Base-by-base conservation (phyloP, 1,284 basidiomycete genomes). In the Phlebopus sp. region DNA sequence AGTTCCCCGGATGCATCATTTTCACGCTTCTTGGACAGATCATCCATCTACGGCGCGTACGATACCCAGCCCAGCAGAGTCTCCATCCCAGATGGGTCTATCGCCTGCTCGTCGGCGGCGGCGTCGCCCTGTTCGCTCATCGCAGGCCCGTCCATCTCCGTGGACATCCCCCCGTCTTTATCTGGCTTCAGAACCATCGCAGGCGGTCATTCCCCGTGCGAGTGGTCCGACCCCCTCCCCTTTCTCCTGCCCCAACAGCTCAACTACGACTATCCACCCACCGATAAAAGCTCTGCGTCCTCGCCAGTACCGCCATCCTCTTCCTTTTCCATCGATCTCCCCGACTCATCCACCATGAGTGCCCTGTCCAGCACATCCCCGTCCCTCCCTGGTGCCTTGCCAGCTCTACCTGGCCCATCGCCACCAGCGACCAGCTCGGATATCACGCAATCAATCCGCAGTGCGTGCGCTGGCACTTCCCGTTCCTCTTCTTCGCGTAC, bases 361-460 rank as follows among this genome's bases (percentile, higher is more conserved):
- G 25, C 42, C 2, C 46, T 36, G 19, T 44, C 36, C 10, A 37
- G n/a, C 35, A 29, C 19, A 21, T 46, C 36, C 3, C 48, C 40
- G 1, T 43, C 42, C 23, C 21, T 32, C 37, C 38, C 42, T 7
- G 37, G 34, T 30, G 25, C 37, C 17, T 34, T 42, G 29, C 38
- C 50, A 14, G 45, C 47, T 6, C 44, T 54, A 30, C 34, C 52
- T 32, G 37, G 40, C 9, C 34, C 50, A 29, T 38, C 34, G 8
- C 40, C 45, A 8, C 27, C 50, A 18, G 39, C 56, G 50, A 51
- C 56, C 8, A 38, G 36, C 51, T 42, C 59, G 47, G 60, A 63
- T 48, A 53, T 63, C 60, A 66, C 61, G 4, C 61, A 62, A 44
- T 63, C 61, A 45, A 62, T 63, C 49, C 61, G 64, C 55, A 64